Evolutionary conservation across 805 yeast genomes (phyloP).

Genomic region (Lachancea lanzarotensis): DNA sequence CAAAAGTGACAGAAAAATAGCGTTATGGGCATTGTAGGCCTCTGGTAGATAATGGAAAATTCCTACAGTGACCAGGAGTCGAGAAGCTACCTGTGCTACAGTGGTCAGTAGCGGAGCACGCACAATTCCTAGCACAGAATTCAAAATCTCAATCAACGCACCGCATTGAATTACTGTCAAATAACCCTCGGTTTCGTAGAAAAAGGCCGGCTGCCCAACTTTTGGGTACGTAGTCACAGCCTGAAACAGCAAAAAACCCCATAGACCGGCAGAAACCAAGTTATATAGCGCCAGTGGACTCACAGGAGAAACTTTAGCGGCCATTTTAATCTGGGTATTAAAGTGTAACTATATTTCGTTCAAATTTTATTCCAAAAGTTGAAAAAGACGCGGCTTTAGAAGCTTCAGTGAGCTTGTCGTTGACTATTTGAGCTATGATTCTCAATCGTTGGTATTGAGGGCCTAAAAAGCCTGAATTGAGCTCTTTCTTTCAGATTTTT

Average conservation of each 20-base stretch:
- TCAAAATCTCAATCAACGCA: slow-evolving; percentile 76
- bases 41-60: slow-evolving; percentile 74
- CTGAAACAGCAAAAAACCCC: slow-evolving; percentile 46
- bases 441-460: no score
- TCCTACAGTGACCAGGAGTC: slow-evolving; percentile 78
- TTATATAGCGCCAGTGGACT: slow-evolving; percentile 43
- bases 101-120: slow-evolving; percentile 83
- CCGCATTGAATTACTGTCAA: slow-evolving; percentile 66
- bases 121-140: slow-evolving; percentile 73
- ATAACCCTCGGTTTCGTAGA: slow-evolving; percentile 49
- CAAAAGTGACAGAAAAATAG: slow-evolving; percentile 59
- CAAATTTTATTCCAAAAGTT: not conserved
- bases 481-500: no score
- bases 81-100: slow-evolving; percentile 77
- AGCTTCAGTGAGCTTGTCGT: no score
- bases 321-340: no score
- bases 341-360: no score
- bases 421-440: no score
- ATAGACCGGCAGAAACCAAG: slow-evolving; percentile 44
- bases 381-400: no score
- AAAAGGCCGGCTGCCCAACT: slow-evolving; percentile 61
- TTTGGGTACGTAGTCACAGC: slow-evolving; percentile 36
- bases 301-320: slow-evolving; percentile 19
- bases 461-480: no score
- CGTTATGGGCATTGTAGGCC: slow-evolving; percentile 40